Percentiles rank a stretch among this genome's conserved stretches.
Evolutionary conservation across 2,329 filamentous ascomycete genomes (phyloP).

Genomic region (Diaporthe sp.): DNA sequence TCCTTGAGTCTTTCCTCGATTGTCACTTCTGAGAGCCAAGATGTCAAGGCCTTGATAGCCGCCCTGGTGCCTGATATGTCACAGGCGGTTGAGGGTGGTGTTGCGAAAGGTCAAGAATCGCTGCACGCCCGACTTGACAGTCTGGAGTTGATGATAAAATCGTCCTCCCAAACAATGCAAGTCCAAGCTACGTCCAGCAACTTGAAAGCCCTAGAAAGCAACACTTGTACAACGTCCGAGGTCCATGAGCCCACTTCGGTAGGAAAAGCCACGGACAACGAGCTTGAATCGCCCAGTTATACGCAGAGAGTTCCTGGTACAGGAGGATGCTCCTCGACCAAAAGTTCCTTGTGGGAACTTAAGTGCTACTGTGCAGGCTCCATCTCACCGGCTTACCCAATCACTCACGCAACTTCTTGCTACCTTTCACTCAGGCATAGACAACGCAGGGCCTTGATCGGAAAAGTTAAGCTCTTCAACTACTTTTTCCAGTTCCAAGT

Average conservation of each 20-base stretch:
- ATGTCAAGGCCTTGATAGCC: background rate
- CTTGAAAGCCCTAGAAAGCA: no score
- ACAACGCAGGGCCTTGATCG: slow-evolving; percentile 1
- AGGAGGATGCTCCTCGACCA: no score
- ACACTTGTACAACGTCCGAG: no score
- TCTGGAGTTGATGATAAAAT: background rate
- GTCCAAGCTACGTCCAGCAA: no score
- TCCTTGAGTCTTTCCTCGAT: background rate
- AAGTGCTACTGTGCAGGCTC: background rate
- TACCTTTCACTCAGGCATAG: background rate
- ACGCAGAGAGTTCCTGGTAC: no score
- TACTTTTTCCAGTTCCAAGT: slow-evolving; percentile 17
- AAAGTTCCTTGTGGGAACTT: background rate
- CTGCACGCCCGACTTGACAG: background rate
- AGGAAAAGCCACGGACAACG: no score
- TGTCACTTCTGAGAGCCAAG: background rate
- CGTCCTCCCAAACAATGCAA: no score
- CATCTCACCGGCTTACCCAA: background rate
- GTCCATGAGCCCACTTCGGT: no score
- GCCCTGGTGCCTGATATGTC: background rate
- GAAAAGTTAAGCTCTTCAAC: background rate
- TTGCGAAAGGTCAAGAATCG: no score
- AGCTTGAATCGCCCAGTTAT: no score
- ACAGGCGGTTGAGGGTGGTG: background rate
- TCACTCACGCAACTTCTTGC: slow-evolving; percentile 13